Percentiles rank a stretch among this genome's conserved stretches.
Evolutionary conservation across 768 basidiomycete genomes (phyloP).

Genomic region (Lactarius evosmus): DNA sequence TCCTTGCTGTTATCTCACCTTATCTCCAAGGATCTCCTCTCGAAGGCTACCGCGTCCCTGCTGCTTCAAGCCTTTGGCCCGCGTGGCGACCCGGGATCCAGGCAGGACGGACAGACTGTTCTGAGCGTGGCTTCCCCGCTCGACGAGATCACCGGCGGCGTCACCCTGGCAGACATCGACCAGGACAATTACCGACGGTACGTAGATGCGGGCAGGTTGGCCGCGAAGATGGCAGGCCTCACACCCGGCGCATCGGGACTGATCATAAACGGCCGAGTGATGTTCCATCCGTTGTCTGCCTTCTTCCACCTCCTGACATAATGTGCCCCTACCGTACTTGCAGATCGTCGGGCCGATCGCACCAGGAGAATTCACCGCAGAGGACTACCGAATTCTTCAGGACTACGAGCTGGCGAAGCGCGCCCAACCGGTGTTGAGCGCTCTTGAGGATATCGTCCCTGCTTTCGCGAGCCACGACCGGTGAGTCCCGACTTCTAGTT

Average conservation of each 20-base stretch:
- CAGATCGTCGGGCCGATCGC: constrained; percentile 78
- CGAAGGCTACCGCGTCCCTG: constrained; percentile 38
- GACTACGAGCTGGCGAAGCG: constrained; percentile 73
- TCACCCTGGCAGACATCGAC: constrained; percentile 37
- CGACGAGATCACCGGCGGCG: constrained; percentile 37
- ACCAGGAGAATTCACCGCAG: constrained; percentile 53
- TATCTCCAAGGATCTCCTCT: constrained; percentile 40
- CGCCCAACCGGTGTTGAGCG: constrained; percentile 61
- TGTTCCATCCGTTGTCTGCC: constrained; percentile 30
- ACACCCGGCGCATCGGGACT: constrained; percentile 59
- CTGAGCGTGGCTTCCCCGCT: constrained; percentile 37
- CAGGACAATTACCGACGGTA: constrained; percentile 41
- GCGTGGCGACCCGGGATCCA: constrained; percentile 15
- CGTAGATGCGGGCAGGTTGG: constrained; percentile 43
- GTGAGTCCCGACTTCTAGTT: background rate
- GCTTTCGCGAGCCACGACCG: constrained; percentile 15
- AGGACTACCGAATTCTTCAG: constrained; percentile 73
- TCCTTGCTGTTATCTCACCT: constrained; percentile 54
- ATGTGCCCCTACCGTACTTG: background rate
- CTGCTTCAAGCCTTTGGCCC: constrained; percentile 43
- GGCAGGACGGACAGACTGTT: constrained; percentile 39
- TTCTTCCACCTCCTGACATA: constrained; percentile 8
- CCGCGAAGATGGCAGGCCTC: constrained; percentile 57
- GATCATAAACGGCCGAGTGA: constrained; percentile 80
- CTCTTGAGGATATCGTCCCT: constrained; percentile 55